Conservation (phyloP, 2,329 filamentous ascomycete species). For the Sclerotiophoma versabilis region DNA sequence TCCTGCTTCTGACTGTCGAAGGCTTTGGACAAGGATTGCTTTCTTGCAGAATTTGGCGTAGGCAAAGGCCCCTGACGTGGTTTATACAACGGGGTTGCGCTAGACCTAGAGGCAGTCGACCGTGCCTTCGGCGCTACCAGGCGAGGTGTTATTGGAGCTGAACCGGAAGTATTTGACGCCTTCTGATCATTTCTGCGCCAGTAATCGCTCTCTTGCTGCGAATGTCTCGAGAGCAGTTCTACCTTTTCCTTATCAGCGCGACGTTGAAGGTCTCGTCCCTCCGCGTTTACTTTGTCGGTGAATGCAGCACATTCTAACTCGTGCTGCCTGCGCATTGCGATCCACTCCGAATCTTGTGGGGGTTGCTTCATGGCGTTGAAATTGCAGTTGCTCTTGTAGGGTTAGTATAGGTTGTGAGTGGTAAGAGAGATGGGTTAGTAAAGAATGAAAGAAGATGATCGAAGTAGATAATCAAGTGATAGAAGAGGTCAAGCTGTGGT, state of each 20-base stretch:
- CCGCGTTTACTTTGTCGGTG: background rate
- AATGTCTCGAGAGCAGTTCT: background rate
- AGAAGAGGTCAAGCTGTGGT: conserved; percentile 1
- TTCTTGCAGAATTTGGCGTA: background rate
- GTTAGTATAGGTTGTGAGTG: background rate
- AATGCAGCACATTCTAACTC: background rate
- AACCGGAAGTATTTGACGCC: background rate
- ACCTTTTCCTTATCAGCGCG: background rate
- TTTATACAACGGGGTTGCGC: background rate
- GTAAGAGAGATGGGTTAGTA: background rate
- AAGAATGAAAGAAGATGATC: background rate
- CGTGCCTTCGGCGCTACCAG: background rate
- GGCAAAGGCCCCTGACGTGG: background rate
- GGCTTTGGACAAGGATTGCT: background rate
- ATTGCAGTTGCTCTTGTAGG: background rate
- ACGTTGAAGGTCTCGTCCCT: background rate
- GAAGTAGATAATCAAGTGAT: background rate
- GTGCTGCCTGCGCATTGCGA: background rate
- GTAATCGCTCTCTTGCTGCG: background rate
- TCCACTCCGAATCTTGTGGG: background rate
- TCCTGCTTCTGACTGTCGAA: background rate
- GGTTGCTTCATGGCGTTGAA: background rate
- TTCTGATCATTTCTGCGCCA: background rate
- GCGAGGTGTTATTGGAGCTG: background rate
- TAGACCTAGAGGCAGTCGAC: background rate